phyloP scores from a whole-genome alignment of 2,329 filamentous ascomycete species.

The Sclerotinia borealis region DNA sequence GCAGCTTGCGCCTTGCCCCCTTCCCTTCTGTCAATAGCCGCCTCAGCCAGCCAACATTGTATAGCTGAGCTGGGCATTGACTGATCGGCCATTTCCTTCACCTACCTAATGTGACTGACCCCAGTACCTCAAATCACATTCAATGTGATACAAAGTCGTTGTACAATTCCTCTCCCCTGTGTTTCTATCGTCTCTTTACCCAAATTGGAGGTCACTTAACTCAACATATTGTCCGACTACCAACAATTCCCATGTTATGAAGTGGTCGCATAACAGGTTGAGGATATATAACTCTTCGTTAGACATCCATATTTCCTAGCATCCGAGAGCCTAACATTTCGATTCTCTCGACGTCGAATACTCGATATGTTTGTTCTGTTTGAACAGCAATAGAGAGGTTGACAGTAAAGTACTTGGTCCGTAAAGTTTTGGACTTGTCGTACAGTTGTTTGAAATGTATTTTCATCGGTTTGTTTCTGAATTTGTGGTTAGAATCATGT shows the following conservation, averaged over 20 bases:
- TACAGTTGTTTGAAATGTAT: not conserved
- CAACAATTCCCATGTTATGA: not conserved
- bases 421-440: too few relatives aligned
- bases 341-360: not conserved
- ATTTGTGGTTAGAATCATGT: not conserved
- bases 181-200: not conserved
- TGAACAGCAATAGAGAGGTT: not conserved
- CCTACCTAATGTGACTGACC: not conserved
- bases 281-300: not conserved
- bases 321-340: not conserved
- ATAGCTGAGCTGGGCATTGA: not conserved
- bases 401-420: too few relatives aligned
- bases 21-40: not conserved
- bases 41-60: not conserved
- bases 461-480: not conserved
- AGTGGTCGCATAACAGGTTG: not conserved
- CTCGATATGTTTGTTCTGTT: not conserved
- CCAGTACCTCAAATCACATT: not conserved
- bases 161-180: not conserved
- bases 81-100: not conserved
- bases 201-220: not conserved
- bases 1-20: not conserved
- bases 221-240: not conserved
- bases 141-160: not conserved
- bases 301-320: not conserved